These are phyloP conservation scores for Pelargonium citronellum DNA, from an alignment of 441 rosid genomes.

Conservation along the genomic window DNA sequence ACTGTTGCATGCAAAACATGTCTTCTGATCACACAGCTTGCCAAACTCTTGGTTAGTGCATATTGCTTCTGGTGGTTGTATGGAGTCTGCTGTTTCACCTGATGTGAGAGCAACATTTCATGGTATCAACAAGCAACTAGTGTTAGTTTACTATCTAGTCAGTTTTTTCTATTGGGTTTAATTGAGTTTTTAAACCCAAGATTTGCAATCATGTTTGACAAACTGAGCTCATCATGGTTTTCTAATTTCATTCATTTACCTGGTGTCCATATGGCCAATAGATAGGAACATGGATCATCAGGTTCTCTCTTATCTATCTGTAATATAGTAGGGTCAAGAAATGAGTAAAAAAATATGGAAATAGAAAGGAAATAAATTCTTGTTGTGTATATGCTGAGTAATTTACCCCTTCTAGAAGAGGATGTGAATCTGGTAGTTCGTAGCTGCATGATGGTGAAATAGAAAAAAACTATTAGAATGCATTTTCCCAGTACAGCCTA, in stretches of 20 bases:
- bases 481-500: not conserved
- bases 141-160: not conserved
- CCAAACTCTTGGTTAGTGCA: slow-evolving; percentile 37
- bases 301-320: slow-evolving; percentile 83
- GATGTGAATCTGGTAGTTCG: slow-evolving; percentile 83
- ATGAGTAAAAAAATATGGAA: not conserved
- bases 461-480: not conserved
- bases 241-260: slow-evolving; percentile 40
- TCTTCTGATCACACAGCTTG: slow-evolving; percentile 30
- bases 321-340: slow-evolving; percentile 9
- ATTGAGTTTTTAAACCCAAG: not conserved
- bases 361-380: not conserved
- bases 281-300: slow-evolving; percentile 93
- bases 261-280: slow-evolving; percentile 94
- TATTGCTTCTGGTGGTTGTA: slow-evolving; percentile 36
- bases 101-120: not conserved
- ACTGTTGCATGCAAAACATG: slow-evolving; percentile 50
- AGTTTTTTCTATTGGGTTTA: no score
- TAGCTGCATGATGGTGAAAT: slow-evolving; percentile 53
- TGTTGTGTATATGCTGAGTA: slow-evolving; percentile 8
- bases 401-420: slow-evolving; percentile 70
- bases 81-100: slow-evolving; percentile 54
- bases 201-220: not conserved
- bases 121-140: not conserved
- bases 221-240: slow-evolving; percentile 1